Evolutionary conservation across 306 rosid genomes (phyloP), one percentile per base, ranked within the genome.

Genomic region (Calophaca sinica): DNA sequence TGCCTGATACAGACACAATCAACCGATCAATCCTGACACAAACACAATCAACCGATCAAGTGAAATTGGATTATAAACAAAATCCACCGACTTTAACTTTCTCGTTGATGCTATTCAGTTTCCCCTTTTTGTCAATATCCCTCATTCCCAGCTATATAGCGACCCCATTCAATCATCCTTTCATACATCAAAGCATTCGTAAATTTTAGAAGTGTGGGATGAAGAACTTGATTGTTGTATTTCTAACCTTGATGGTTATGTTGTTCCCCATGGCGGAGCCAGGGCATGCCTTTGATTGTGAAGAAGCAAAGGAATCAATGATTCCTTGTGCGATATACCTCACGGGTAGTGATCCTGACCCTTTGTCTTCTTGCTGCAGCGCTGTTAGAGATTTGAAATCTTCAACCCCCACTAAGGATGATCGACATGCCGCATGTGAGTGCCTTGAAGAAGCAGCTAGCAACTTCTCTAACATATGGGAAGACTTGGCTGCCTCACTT

Each of bases 351-450:
- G 66, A 11, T 15, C 42, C 3, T 13, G 10, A 0, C 1, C 87
- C 82, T 0, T 26, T 82, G 0, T 0, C 0, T 0, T 7, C 2
- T 2, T 86, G 87, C 8, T 86, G 87, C 45, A 9, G 2, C 1
- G 85, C 44, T 1, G 12, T 80, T 3, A 3, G 3, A 0, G 3
- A 12, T 15, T 31, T 86, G 39, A 71, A 66, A 59, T 31, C 69
- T 5, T 62, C 44, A 31, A 4, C 79, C 5, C 55, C 57, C 0
- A 38, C 81, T 1, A 59, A 14, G 2, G 33, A 51, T 0, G 83
- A 81, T 6, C 36, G 50, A 2, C 79, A 36, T 3, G 65, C 12
- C 0, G 81, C 78, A 5, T 84, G 88, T 48, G n/a, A 76, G 26
- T 84, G 90, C 41, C 29, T 87, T 5, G 28, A 52, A 74, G 72